These are phyloP conservation scores for Ustilago esculenta DNA, from an alignment of 1,284 basidiomycete genomes.

Conservation along the genomic window DNA sequence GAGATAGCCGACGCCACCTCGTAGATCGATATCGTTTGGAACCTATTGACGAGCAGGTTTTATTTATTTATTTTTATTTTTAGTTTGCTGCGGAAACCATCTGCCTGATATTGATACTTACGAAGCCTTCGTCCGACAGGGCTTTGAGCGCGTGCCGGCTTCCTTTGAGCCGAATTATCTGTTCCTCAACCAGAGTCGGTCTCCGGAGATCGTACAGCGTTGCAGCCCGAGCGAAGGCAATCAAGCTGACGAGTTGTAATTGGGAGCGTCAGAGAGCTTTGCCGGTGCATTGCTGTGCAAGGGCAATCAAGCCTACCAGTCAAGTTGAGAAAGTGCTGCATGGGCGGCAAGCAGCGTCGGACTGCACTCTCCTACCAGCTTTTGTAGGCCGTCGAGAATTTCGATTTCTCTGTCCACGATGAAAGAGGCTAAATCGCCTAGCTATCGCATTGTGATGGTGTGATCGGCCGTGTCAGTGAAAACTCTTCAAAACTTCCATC, in stretches of 20 bases:
- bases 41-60: conserved; percentile 18
- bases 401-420: conserved; percentile 48
- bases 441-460: conserved; percentile 16
- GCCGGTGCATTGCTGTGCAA: too few species aligned
- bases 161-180: conserved; percentile 23
- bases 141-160: conserved; percentile 44
- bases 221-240: conserved; percentile 39
- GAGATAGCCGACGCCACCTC: conserved; percentile 19
- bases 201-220: conserved; percentile 27
- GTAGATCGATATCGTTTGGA: conserved; percentile 41
- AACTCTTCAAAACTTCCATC: too few species aligned
- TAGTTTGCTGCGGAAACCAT: too few species aligned
- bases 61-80: too few species aligned
- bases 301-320: conserved; percentile 45
- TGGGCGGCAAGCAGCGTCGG: conserved; percentile 14
- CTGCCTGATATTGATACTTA: conserved; percentile 7
- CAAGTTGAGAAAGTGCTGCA: conserved; percentile 27
- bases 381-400: conserved; percentile 28
- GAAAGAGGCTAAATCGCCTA: conserved; percentile 44
- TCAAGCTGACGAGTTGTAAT: conserved; percentile 6
- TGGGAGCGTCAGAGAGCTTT: background rate
- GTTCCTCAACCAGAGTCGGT: conserved; percentile 26
- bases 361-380: conserved; percentile 16
- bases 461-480: too few species aligned
- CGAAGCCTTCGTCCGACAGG: conserved; percentile 39